phyloP scores from a whole-genome alignment of 78 protist genomes.

The Dictyostelium discoideum region dicty_2.7 NC_007088.5:1620001-1620500 shows the following conservation, averaged over 20 bases:
- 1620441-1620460: background rate
- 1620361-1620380: background rate
- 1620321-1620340: background rate
- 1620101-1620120: background rate
- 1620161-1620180: background rate
- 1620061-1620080: background rate
- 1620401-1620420: conserved; percentile 7
- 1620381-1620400: background rate
- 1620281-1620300: background rate
- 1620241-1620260: background rate
- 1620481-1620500: background rate
- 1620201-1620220: background rate
- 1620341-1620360: background rate
- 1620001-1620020: background rate
- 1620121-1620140: background rate
- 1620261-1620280: background rate
- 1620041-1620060: conserved; percentile 5
- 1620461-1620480: background rate
- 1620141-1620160: background rate
- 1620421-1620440: background rate
- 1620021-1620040: background rate
- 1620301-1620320: background rate
- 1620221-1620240: background rate
- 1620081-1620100: background rate
- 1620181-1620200: background rate